Conservation (phyloP, 116 monocot species). For the Papilionanthe hybrid region DNA sequence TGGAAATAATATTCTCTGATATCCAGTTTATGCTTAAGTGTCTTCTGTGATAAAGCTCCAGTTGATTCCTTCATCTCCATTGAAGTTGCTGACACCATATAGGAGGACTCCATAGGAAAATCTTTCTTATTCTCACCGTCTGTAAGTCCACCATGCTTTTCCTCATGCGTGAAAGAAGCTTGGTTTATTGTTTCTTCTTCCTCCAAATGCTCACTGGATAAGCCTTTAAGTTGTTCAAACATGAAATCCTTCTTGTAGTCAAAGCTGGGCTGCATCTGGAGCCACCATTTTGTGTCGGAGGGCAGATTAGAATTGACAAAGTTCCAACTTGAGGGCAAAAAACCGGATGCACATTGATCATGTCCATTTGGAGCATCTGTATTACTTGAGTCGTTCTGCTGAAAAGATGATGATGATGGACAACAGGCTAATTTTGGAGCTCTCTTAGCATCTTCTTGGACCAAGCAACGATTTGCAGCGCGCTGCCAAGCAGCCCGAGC, state of each 20-base stretch:
- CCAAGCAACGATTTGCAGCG: constrained; percentile 69
- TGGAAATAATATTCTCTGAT: constrained; percentile 18
- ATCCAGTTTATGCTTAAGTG: constrained; percentile 30
- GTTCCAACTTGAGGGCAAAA: constrained; percentile 58
- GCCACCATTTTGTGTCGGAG: constrained; percentile 84
- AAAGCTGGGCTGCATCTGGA: constrained; percentile 67
- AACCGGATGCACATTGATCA: constrained; percentile 27
- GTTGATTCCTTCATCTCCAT: constrained; percentile 27
- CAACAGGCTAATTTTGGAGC: constrained; percentile 77
- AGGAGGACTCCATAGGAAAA: constrained; percentile 19
- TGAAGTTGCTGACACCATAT: constrained; percentile 23
- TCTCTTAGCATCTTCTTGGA: constrained; percentile 94
- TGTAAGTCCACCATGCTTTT: neutral
- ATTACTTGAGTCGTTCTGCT: constrained; percentile 30
- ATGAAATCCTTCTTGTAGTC: constrained; percentile 40
- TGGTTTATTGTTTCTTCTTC: neutral
- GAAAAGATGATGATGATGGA: constrained; percentile 44
- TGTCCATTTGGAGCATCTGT: constrained; percentile 20
- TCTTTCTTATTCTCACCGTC: constrained; percentile 18
- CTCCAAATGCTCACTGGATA: constrained; percentile 23
- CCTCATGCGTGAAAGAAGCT: constrained; percentile 4
- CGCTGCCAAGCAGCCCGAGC: constrained; percentile 91
- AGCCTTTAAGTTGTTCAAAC: constrained; percentile 26
- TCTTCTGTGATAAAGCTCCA: constrained; percentile 13
- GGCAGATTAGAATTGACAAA: constrained; percentile 38